Percentiles rank a stretch among this genome's conserved stretches.
Evolutionary conservation across 345 rosid genomes (phyloP).

Genomic region (Eucalyptus marginata): DNA sequence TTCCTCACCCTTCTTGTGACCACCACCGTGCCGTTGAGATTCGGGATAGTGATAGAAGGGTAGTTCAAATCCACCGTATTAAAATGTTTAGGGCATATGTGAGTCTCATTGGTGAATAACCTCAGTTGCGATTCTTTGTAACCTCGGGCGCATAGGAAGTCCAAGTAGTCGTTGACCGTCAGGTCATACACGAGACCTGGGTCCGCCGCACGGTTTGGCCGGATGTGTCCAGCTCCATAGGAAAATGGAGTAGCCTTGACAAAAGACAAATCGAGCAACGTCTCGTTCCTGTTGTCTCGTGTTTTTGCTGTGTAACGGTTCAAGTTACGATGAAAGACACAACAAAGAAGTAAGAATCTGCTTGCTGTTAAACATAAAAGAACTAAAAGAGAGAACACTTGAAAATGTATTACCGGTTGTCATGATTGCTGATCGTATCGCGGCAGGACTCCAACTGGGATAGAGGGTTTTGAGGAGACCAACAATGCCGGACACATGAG

Average conservation of each 20-base stretch:
- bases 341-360: not conserved
- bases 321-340: too few species aligned
- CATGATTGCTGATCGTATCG: constrained; percentile 12
- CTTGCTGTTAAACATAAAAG: not conserved
- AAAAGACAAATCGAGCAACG: constrained; percentile 7
- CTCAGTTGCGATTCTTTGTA: constrained; percentile 4
- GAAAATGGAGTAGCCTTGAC: constrained; percentile 26
- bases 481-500: constrained; percentile 18
- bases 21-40: not conserved
- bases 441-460: constrained; percentile 18
- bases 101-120: not conserved
- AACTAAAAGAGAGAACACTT: rapidly evolving
- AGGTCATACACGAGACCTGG: constrained; percentile 50
- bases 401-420: constrained; percentile 1
- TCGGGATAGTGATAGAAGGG: constrained; percentile 19
- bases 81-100: constrained; percentile 5
- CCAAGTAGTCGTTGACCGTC: constrained; percentile 14
- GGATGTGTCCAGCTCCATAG: constrained; percentile 37
- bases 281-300: not conserved
- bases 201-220: constrained; percentile 24
- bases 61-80: constrained; percentile 14
- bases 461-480: constrained; percentile 13
- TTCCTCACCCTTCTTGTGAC: constrained; percentile 12
- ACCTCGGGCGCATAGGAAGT: constrained; percentile 29
- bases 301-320: not conserved